Conservation (phyloP, 2,329 filamentous ascomycete genomes). For the Cytospora piceicola region DNA sequence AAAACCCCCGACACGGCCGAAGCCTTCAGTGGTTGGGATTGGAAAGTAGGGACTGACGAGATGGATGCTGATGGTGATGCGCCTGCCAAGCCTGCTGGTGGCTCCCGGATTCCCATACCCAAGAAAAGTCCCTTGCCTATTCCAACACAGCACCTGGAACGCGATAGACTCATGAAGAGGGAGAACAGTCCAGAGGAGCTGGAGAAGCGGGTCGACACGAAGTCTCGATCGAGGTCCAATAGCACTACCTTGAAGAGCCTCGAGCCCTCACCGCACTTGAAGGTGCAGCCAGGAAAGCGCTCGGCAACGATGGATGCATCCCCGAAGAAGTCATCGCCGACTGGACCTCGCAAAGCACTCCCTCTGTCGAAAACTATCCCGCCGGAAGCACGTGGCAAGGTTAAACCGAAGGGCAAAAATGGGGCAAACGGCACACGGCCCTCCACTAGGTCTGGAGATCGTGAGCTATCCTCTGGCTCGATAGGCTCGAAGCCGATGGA, state of each 20-base stretch:
- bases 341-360: constrained; percentile 50
- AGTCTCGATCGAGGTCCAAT: constrained; percentile 61
- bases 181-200: constrained; percentile 57
- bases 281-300: constrained; percentile 44
- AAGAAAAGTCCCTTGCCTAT: constrained; percentile 80
- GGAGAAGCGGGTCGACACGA: constrained; percentile 63
- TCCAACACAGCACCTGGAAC: constrained; percentile 70
- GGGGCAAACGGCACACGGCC: constrained; percentile 63
- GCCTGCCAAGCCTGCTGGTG: constrained; percentile 60
- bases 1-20: constrained; percentile 46
- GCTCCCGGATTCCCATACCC: constrained; percentile 85
- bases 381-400: constrained; percentile 60
- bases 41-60: constrained; percentile 73
- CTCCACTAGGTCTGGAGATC: constrained; percentile 64
- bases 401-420: constrained; percentile 67
- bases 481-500: constrained; percentile 69
- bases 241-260: constrained; percentile 68
- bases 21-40: constrained; percentile 63
- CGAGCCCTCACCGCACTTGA: constrained; percentile 48
- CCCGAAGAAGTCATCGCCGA: constrained; percentile 53
- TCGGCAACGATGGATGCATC: constrained; percentile 52
- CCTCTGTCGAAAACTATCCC: constrained; percentile 47
- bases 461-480: constrained; percentile 50
- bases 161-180: constrained; percentile 68
- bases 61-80: constrained; percentile 64